Base-by-base conservation (phyloP, 2,329 filamentous ascomycete genomes). In the Coniochaeta ligniaria region DNA sequence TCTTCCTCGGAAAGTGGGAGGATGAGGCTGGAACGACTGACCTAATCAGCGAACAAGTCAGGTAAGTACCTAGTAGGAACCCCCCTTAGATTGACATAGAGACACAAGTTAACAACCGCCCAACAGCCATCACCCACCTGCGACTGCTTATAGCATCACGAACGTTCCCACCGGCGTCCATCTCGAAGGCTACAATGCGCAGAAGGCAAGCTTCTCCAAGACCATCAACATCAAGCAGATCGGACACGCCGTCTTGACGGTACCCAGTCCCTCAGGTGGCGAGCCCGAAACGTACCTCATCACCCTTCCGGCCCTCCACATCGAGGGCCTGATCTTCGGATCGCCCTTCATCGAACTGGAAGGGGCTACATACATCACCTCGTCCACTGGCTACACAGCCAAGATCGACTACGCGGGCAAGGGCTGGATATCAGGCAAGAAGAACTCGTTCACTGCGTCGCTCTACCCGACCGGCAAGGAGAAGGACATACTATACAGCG, bases 181-280 rank as follows among this genome's bases (percentile, higher is more conserved):
- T 70, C 77, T 89, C n/a, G 80, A 89, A 78, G 94, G 94, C 59
- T 97, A 96, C 78, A 97, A 98, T 70, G 94, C 91, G 17, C 95
- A 98, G 72, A 98, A 96, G 75, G 93, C 94, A 4, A 96, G 92
- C 17, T 97, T 99, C 76, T 91, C 90, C 64, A 88, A 89, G 67
- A 96, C 94, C 52, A 97, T 98, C 74, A 90, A 94, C 70, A 89
- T 99, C 71, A 96, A 96, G 81, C 92, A 96, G 77, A 89, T 96
- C 67, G 94, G 94, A 38, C 93, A 97, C 71, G 93, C 93, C 45
- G 79, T 96, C 36, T 82, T 94, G 64, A 90, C 91, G 57, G 78
- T 97, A 62, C 88, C 90, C 36, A 50, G 67, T 38, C 45, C 63
- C 12, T 59, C 57, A 12, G 60, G 69, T 62, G 33, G 17, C n/a